Percentiles rank a stretch among this genome's conserved stretches.
phyloP scores from a whole-genome alignment of 768 basidiomycete species.

The Nidula microcarpa region DNA sequence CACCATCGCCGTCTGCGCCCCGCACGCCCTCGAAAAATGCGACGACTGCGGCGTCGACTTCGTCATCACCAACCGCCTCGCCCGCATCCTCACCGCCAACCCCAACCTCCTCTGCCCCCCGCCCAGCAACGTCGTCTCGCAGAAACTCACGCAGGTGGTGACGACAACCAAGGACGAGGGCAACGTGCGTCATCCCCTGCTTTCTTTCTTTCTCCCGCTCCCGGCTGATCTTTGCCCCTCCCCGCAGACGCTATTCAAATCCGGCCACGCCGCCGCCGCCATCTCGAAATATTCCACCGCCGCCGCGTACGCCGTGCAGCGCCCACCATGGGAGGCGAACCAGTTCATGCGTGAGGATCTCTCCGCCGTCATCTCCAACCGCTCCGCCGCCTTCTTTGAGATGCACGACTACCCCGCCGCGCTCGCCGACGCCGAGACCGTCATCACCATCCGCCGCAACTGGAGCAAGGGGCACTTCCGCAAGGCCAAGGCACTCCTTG shows the following conservation, averaged over 20 bases:
- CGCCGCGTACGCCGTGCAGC: conserved; percentile 69
- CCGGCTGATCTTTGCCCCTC: conserved; percentile 7
- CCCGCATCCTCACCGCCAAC: conserved; percentile 64
- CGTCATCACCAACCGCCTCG: conserved; percentile 69
- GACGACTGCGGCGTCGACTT: conserved; percentile 73
- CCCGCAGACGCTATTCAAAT: conserved; percentile 72
- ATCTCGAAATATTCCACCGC: conserved; percentile 79
- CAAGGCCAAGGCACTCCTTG: conserved; percentile 85
- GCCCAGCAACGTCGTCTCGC: conserved; percentile 71
- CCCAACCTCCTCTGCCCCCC: conserved; percentile 77
- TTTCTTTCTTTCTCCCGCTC: background rate
- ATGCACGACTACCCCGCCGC: conserved; percentile 73
- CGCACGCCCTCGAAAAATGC: conserved; percentile 75
- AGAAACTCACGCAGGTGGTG: conserved; percentile 72
- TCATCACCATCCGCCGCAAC: conserved; percentile 76
- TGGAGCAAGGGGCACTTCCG: conserved; percentile 98
- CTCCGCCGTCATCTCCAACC: conserved; percentile 85
- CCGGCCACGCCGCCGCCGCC: conserved; percentile 63
- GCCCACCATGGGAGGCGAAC: conserved; percentile 89
- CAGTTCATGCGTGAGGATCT: conserved; percentile 86
- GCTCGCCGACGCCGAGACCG: conserved; percentile 86
- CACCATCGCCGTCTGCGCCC: conserved; percentile 54
- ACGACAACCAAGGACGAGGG: conserved; percentile 89
- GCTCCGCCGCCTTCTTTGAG: conserved; percentile 84
- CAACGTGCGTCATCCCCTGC: conserved; percentile 61